Evolutionary conservation across 2,329 filamentous ascomycete genomes (phyloP).

Genomic region (Huntiella bhutanensis): DNA sequence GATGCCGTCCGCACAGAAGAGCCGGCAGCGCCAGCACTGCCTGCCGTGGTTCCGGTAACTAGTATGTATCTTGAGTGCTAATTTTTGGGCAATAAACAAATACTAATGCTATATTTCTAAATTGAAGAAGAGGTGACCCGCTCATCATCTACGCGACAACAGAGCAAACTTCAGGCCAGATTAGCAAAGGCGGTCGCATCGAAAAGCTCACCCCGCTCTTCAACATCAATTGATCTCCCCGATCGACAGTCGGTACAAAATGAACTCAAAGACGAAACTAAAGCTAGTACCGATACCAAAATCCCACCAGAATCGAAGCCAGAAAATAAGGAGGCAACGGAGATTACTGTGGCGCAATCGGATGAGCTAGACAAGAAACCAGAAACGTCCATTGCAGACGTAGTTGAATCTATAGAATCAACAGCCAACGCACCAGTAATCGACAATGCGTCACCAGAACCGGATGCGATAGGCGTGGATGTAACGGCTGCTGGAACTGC

Average conservation of each 20-base stretch:
- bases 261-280: too few relatives aligned
- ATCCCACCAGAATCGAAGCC: neutral
- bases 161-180: slow-evolving; percentile 74
- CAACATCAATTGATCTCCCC: neutral
- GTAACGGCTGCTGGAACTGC: neutral
- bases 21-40: neutral
- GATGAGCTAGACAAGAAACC: neutral
- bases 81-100: slow-evolving; percentile 39
- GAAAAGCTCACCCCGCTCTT: slow-evolving; percentile 21
- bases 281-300: too few relatives aligned
- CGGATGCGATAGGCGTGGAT: too few relatives aligned
- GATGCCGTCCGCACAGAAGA: neutral
- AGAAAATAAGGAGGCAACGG: neutral
- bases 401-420: neutral
- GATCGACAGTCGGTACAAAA: neutral
- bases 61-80: slow-evolving; percentile 1
- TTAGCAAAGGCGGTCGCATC: slow-evolving; percentile 73
- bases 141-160: slow-evolving; percentile 26
- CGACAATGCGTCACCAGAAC: neutral
- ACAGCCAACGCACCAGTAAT: neutral
- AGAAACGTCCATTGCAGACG: neutral
- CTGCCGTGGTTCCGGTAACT: neutral
- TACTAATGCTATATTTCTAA: slow-evolving; percentile 14
- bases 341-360: neutral
- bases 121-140: neutral